Evolutionary conservation across 176 grass and related monocot genomes (phyloP).

Genomic region (Oryza rufipogon): DNA sequence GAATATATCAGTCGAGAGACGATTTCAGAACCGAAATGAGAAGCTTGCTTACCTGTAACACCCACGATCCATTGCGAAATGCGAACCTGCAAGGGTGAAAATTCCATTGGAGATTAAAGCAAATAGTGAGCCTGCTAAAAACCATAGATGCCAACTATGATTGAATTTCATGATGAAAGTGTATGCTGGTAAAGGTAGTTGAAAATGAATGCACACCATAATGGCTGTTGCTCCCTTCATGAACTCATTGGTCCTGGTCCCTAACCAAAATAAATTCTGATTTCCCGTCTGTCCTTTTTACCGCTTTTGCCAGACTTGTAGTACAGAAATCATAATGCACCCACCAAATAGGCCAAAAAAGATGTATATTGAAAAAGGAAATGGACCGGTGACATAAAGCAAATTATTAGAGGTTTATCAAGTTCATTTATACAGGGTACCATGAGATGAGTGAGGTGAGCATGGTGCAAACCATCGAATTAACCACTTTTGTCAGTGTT

Average conservation of each 20-base stretch:
- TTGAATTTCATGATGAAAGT: conserved; percentile 51
- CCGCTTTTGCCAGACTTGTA: conserved; percentile 47
- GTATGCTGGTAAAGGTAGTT: conserved; percentile 49
- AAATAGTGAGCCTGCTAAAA: conserved; percentile 17
- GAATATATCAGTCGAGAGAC: not conserved
- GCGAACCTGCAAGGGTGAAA: not conserved
- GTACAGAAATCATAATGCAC: conserved; percentile 30
- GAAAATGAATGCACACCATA: conserved; percentile 53
- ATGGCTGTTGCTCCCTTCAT: conserved; percentile 46
- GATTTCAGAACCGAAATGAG: conserved; percentile 14
- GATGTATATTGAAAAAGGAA: conserved; percentile 7
- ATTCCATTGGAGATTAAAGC: not conserved
- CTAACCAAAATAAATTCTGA: conserved; percentile 48
- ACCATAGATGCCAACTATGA: conserved; percentile 44
- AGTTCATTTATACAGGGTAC: not conserved
- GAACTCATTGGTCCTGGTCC: conserved; percentile 61
- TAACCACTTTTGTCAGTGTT: not conserved
- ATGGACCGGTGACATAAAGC: not conserved
- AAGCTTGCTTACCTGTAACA: conserved; percentile 30
- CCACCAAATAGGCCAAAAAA: not conserved
- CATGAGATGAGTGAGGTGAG: not conserved
- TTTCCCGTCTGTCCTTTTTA: conserved; percentile 20
- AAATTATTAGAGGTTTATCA: not conserved
- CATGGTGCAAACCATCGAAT: conserved; percentile 31
- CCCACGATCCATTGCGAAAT: not conserved